A percentile compares a stretch with the other conserved stretches of the same genome.
phyloP scores from a whole-genome alignment of 2,329 filamentous ascomycete genomes.

The Penicillium nordicum region DNA sequence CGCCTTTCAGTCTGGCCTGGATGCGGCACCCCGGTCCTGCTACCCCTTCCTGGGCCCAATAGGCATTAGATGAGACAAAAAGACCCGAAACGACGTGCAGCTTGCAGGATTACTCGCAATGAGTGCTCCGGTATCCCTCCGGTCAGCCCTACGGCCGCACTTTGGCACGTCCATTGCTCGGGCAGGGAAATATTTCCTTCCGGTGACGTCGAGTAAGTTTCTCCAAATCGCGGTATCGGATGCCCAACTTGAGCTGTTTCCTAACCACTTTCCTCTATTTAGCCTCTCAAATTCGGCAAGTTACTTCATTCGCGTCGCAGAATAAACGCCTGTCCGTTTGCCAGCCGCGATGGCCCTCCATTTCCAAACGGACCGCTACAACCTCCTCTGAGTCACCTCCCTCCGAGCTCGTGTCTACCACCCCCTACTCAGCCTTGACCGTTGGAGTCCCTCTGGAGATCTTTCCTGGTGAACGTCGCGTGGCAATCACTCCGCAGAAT shows the following conservation, averaged over 20 bases:
- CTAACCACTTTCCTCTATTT: not conserved
- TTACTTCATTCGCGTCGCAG: slow-evolving; percentile 8
- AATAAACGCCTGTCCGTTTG: slow-evolving; percentile 4
- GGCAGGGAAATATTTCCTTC: slow-evolving; percentile 21
- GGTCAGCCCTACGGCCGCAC: slow-evolving; percentile 28
- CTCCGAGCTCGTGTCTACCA: slow-evolving; percentile 24
- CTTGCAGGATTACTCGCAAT: slow-evolving; percentile 15
- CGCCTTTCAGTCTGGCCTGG: not conserved
- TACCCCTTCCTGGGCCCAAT: not conserved
- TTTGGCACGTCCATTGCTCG: slow-evolving; percentile 20
- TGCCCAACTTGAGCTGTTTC: not conserved
- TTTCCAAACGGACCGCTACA: slow-evolving; percentile 23
- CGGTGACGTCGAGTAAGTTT: slow-evolving; percentile 23
- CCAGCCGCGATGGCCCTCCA: slow-evolving; percentile 12
- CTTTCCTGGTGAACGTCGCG: slow-evolving; percentile 74
- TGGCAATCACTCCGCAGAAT: slow-evolving; percentile 81
- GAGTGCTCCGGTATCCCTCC: slow-evolving; percentile 27
- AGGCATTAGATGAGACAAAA: slow-evolving; percentile 5
- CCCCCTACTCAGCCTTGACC: slow-evolving; percentile 67
- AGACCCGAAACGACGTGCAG: not conserved
- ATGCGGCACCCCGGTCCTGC: slow-evolving; percentile 1
- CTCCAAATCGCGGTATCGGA: not conserved
- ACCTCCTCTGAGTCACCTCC: slow-evolving; percentile 16
- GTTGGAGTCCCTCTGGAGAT: slow-evolving; percentile 78
- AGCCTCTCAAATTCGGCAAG: slow-evolving; percentile 21